Base-by-base conservation (phyloP, 2,329 filamentous ascomycete genomes). In the Byssoonygena ceratinophila region DNA sequence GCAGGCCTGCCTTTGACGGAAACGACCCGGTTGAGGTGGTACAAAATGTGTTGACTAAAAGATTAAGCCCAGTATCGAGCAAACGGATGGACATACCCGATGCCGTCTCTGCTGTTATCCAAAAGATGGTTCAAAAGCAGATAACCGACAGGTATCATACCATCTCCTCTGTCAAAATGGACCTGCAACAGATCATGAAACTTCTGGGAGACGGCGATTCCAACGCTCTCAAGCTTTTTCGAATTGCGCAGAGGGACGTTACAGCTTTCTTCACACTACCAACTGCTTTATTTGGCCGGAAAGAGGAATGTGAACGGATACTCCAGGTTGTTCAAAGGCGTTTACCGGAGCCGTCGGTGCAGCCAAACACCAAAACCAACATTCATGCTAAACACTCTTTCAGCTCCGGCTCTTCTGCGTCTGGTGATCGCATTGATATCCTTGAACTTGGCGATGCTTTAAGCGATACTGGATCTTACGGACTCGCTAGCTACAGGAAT, bases 221-320 rank as follows among this genome's bases (percentile, higher is more conserved):
- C 55, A 71, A 79, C 49, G 81, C 82, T 0, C 72, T 96, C 50
- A 81, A 81, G 54, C 77, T 83, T 36, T 94, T 87, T 75, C 76
- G 80, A 57, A 82, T 94, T 55, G 90, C 81, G 11, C 80, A 82
- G n/a, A 87, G 83, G 54, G 91, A 97, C 66, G 82, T 95, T 0
- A 94, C 88, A 0, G 94, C 89, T 3, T 92, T 94, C 64, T 96
- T 96, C 69, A 85, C 89, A 59, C 76, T 96, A 18, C 91, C 91
- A 0, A 79, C 81, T 0, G 76, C 77, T 54, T 88, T 94, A 76
- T 85, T 95, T 58, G 91, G 91, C 2, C 80, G 90, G 32, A 76
- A 83, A 27, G 74, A 79, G 56, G 87, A 95, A 64, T 81, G 81
- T 39, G 75, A 82, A 44, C 78, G 79, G 34, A 79, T 96, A 7